Conservation (phyloP, 2,329 filamentous ascomycete species). For the Exutisphaerella laricina region DNA sequence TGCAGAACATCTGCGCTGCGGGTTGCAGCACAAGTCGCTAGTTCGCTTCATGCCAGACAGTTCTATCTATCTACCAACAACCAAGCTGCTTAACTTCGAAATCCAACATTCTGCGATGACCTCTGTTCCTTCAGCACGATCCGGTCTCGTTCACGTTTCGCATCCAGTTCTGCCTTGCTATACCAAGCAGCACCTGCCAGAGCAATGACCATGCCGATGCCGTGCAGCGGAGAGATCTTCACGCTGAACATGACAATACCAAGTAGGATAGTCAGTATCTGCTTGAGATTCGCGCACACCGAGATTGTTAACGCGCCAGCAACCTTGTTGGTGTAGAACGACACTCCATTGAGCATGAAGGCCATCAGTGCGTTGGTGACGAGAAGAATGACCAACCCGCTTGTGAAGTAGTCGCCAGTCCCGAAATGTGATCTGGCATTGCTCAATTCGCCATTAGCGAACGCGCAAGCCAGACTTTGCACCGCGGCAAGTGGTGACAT, state of each 20-base stretch:
- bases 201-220: slow-evolving; percentile 49
- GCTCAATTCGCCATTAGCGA: slow-evolving; percentile 39
- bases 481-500: slow-evolving; percentile 57
- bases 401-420: slow-evolving; percentile 1
- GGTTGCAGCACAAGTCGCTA: no score
- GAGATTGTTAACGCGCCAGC: slow-evolving; percentile 33
- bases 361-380: slow-evolving; percentile 28
- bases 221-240: slow-evolving; percentile 39
- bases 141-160: slow-evolving; percentile 5
- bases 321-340: slow-evolving; percentile 34
- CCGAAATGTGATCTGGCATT: background rate
- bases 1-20: no score
- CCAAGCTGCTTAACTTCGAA: no score
- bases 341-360: slow-evolving; percentile 32
- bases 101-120: no score
- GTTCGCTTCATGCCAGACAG: no score
- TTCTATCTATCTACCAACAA: no score
- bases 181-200: slow-evolving; percentile 53
- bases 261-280: slow-evolving; percentile 31
- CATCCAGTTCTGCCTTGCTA: slow-evolving; percentile 51
- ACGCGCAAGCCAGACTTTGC: slow-evolving; percentile 51
- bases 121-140: background rate
- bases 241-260: slow-evolving; percentile 33
- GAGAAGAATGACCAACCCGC: background rate
- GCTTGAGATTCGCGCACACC: slow-evolving; percentile 33